Evolutionary conservation across 192 early-diverging fungal genomes (phyloP), one percentile per base, ranked within the genome.

Genomic region (Glomus cerebriforme): DNA sequence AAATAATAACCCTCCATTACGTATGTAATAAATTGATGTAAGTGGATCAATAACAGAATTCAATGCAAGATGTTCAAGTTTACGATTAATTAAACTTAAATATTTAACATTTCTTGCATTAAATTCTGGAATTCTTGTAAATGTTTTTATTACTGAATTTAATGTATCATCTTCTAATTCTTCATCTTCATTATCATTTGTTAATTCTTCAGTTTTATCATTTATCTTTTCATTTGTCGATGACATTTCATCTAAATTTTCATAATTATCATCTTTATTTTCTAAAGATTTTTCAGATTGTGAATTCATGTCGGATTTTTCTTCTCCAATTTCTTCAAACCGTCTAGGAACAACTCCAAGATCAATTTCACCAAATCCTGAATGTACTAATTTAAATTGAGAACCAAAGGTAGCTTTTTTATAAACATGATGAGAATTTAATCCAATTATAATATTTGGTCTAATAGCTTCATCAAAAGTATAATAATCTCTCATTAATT

Each of bases 31-130:
- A 68, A 93, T 75, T 35, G 91, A 84, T 0, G 91, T 88, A 43
- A 92, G 65, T 17, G 93, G 92, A 65, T 92, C 92, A 77, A 94
- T 89, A 7, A 83, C 84, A 0, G 90, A 86, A 79, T 94, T 94
- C 34, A 92, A 84, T 5, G 90, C 86, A 32, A 92, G 81, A 82
- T 94, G 91, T 3, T 88, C 70, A 34, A 89, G 72, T 64, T 91
- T 83, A 59, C 82, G 80, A 39, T 70, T 64, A 49, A 87, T 80
- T 7, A 91, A 54, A 8, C 84, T 86, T 1, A 83, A 58, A 85
- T 88, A 90, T 59, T 74, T 72, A 62, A 79, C 75, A 49, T 81
- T 60, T 15, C 59, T 54, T 22, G 73, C 58, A 24, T 81, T 70
- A 8, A 89, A 64, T n/a, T 76, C 73, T 9, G 71, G 77, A 60